Evolutionary conservation across 331 rosid genomes (phyloP).

Genomic region (Quercus phellos): DNA sequence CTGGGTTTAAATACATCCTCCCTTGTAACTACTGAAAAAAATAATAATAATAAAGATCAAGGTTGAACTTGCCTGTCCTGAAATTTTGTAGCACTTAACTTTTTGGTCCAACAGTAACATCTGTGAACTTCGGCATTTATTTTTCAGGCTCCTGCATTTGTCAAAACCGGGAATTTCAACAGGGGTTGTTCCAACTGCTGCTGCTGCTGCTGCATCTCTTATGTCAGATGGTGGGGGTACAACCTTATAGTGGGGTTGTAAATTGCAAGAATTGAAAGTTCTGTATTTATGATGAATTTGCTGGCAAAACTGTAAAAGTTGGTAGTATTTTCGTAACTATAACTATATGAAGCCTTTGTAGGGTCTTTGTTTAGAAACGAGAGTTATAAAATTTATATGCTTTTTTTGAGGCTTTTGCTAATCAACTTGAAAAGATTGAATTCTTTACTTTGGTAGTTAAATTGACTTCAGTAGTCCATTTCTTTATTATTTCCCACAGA

Average conservation of each 20-base stretch:
- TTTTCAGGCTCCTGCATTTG: conserved; percentile 84
- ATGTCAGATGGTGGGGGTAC: conserved; percentile 89
- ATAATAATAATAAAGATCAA: background rate
- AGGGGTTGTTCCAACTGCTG: conserved; percentile 94
- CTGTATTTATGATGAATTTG: background rate
- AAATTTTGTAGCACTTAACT: background rate
- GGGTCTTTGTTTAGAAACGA: background rate
- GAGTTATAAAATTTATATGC: background rate
- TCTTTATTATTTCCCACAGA: background rate
- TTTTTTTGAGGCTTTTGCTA: background rate
- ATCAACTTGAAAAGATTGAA: background rate
- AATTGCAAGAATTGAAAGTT: background rate
- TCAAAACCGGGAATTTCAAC: conserved; percentile 90
- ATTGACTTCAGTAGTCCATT: background rate
- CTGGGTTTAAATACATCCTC: too few species aligned
- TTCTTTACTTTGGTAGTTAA: background rate
- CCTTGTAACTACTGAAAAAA: too few species aligned
- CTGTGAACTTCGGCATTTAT: conserved; percentile 20
- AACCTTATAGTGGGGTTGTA: conserved; percentile 34
- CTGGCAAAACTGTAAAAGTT: background rate
- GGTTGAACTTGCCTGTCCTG: conserved; percentile 1
- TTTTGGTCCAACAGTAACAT: background rate
- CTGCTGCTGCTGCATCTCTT: conserved; percentile 91
- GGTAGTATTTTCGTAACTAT: background rate
- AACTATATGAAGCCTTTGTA: background rate